Percentiles rank a stretch among this genome's conserved stretches.
Conservation (phyloP, 768 basidiomycete genomes). For the Mycena alexandri region DNA sequence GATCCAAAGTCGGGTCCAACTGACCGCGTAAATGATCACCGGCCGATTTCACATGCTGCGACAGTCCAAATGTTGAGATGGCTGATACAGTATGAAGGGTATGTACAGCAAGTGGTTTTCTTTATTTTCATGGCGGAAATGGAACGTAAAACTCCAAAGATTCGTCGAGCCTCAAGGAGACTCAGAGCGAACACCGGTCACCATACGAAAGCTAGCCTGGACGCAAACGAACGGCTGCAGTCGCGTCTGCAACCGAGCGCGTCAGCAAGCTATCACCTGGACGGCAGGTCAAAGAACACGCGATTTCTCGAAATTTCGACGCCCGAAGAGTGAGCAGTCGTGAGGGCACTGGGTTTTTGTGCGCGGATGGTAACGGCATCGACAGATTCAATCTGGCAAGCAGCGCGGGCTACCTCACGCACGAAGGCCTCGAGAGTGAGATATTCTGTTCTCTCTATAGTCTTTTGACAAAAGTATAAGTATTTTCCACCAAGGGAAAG, state of each 20-base stretch:
- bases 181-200: too few relatives aligned
- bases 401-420: slow-evolving; percentile 56
- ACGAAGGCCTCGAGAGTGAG: slow-evolving; percentile 74
- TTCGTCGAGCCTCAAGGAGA: too few relatives aligned
- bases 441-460: slow-evolving; percentile 63
- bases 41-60: not conserved
- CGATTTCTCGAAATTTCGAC: slow-evolving; percentile 67
- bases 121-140: too few relatives aligned
- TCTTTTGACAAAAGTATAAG: slow-evolving; percentile 3
- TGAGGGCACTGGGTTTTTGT: slow-evolving; percentile 79
- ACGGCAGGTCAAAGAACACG: slow-evolving; percentile 17
- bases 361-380: slow-evolving; percentile 58
- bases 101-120: too few relatives aligned
- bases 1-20: not conserved
- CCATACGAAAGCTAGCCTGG: too few relatives aligned
- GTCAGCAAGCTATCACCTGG: not conserved
- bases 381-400: slow-evolving; percentile 54
- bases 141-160: too few relatives aligned
- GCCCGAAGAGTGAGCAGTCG: slow-evolving; percentile 73
- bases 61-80: too few relatives aligned
- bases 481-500: not conserved
- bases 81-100: too few relatives aligned
- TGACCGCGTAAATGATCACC: not conserved
- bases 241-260: not conserved
- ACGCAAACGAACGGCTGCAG: not conserved